phyloP scores from a whole-genome alignment of 1,284 basidiomycete genomes.

The Cystobasidiaceae sp. region DNA sequence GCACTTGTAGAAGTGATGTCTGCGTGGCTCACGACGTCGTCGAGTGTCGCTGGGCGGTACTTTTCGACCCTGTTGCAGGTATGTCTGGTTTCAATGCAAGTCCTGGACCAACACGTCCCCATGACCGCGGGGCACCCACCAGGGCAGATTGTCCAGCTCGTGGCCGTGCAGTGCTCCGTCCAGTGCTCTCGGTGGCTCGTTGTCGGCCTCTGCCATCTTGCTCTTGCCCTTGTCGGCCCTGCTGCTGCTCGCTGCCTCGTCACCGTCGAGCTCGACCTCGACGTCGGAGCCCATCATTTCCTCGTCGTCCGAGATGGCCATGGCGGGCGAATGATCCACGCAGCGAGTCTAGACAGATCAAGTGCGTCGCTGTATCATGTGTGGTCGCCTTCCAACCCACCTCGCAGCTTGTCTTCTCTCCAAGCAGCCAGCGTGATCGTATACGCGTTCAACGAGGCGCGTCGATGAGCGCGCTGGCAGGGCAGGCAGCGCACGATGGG shows the following conservation, averaged over 20 bases:
- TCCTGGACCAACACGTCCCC: background rate
- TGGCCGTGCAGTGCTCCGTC: constrained; percentile 23
- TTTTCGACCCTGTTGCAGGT: constrained; percentile 76
- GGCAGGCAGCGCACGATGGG: too few relatives aligned
- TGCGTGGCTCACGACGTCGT: constrained; percentile 89
- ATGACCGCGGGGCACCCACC: too few relatives aligned
- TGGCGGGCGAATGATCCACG: background rate
- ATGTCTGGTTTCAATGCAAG: background rate
- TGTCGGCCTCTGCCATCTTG: constrained; percentile 1
- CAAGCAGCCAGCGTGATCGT: too few relatives aligned
- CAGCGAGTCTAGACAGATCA: background rate
- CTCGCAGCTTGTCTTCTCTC: background rate
- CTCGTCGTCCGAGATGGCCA: constrained; percentile 26
- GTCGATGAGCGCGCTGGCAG: too few relatives aligned
- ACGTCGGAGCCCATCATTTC: constrained; percentile 14
- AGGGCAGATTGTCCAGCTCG: constrained; percentile 28
- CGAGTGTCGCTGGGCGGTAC: constrained; percentile 78
- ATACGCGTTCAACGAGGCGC: too few relatives aligned
- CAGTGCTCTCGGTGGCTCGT: constrained; percentile 15
- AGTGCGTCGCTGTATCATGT: background rate
- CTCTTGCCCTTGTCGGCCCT: constrained; percentile 18
- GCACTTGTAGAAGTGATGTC: constrained; percentile 87
- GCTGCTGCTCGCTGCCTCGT: constrained; percentile 2
- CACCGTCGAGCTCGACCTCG: constrained; percentile 9
- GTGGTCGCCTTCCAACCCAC: background rate